Conservation (phyloP, 2,329 filamentous ascomycete genomes). For the Colletotrichum somersetense region DNA sequence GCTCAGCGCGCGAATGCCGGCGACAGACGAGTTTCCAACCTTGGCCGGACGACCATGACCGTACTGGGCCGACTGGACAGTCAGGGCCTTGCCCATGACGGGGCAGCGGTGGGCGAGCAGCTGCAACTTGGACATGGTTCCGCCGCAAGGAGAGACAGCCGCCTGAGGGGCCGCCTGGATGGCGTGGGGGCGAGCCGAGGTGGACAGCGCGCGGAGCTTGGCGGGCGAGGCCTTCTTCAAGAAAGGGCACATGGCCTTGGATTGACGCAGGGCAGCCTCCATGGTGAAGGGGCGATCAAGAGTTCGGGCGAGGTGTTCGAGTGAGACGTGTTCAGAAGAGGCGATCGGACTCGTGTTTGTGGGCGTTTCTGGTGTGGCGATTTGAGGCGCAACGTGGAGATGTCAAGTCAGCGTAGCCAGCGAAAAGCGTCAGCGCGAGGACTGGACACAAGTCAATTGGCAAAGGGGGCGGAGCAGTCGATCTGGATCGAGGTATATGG, state of each 20-base stretch:
- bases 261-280: slow-evolving; percentile 96
- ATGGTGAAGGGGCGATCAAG: slow-evolving; percentile 62
- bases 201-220: slow-evolving; percentile 89
- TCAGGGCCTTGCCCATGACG: slow-evolving; percentile 98
- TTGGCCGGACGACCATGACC: slow-evolving; percentile 59
- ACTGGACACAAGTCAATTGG: slow-evolving; percentile 37
- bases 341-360: slow-evolving; percentile 20
- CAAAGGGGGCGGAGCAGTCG: slow-evolving; percentile 10
- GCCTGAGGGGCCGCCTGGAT: slow-evolving; percentile 58
- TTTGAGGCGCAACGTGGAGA: slow-evolving; percentile 10
- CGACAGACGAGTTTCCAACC: slow-evolving; percentile 57
- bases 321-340: not conserved
- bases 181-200: slow-evolving; percentile 66
- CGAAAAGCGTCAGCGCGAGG: slow-evolving; percentile 32
- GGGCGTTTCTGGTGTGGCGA: slow-evolving; percentile 31
- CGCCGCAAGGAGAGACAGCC: slow-evolving; percentile 78
- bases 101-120: slow-evolving; percentile 94
- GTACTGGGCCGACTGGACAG: slow-evolving; percentile 79
- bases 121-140: slow-evolving; percentile 97
- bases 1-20: slow-evolving; percentile 65
- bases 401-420: slow-evolving; percentile 25
- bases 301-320: slow-evolving; percentile 7
- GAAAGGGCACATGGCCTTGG: slow-evolving; percentile 97
- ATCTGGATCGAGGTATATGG: slow-evolving; percentile 22
- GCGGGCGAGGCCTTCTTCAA: slow-evolving; percentile 93